Evolutionary conservation across 2,329 filamentous ascomycete species (phyloP).

Genomic region (Aspergillus sp.): DNA sequence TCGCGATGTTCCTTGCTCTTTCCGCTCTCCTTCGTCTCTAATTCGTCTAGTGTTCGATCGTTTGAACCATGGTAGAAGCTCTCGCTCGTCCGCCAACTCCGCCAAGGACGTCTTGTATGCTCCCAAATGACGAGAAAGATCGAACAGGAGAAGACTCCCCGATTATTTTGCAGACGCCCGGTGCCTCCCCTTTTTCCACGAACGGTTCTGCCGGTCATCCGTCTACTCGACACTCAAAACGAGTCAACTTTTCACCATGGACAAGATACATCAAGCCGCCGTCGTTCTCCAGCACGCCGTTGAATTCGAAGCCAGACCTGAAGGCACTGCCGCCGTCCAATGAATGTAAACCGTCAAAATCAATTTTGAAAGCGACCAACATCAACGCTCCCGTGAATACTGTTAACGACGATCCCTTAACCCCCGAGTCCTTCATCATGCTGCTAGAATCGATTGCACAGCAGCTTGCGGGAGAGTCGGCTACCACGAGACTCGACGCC

Average conservation of each 20-base stretch:
- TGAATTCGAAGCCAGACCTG: slow-evolving; percentile 35
- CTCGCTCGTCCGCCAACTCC: slow-evolving; percentile 50
- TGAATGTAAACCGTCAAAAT: slow-evolving; percentile 53
- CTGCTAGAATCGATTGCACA: slow-evolving; percentile 81
- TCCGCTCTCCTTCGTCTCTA: slow-evolving; percentile 8
- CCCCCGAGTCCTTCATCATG: slow-evolving; percentile 55
- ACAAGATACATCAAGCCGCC: slow-evolving; percentile 47
- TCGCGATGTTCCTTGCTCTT: slow-evolving; percentile 23
- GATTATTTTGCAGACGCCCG: slow-evolving; percentile 28
- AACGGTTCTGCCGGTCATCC: slow-evolving; percentile 27
- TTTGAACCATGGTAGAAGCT: slow-evolving; percentile 35
- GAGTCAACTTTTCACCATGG: slow-evolving; percentile 56
- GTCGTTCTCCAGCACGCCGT: slow-evolving; percentile 20
- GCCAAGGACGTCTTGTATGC: slow-evolving; percentile 36
- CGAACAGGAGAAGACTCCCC: slow-evolving; percentile 27
- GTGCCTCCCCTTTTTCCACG: slow-evolving; percentile 37
- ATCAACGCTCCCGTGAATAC: slow-evolving; percentile 33
- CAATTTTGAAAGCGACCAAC: slow-evolving; percentile 68
- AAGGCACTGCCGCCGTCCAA: slow-evolving; percentile 42
- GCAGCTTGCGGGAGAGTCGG: slow-evolving; percentile 67
- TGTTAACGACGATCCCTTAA: slow-evolving; percentile 39
- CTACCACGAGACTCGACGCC: slow-evolving; percentile 69
- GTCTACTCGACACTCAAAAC: slow-evolving; percentile 41
- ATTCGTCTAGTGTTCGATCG: slow-evolving; percentile 9
- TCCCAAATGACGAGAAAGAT: slow-evolving; percentile 25